These are phyloP conservation scores for Zizania latifolia DNA, from an alignment of 176 grass and related monocot genomes.

Conservation along the genomic window DNA sequence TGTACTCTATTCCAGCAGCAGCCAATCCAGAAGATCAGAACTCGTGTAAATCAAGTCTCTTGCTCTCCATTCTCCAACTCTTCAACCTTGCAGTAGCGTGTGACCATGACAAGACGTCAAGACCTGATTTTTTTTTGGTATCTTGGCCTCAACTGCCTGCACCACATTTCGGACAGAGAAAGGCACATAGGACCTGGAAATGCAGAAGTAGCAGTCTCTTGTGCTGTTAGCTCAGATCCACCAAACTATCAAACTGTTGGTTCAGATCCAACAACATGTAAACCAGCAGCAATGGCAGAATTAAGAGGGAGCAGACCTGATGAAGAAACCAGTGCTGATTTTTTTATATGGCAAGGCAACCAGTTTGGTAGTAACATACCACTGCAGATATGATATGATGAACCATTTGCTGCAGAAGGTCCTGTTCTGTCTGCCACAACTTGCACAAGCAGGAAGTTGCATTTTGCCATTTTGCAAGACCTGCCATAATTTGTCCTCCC, in stretches of 20 bases:
- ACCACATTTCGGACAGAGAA: constrained; percentile 1
- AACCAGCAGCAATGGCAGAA: constrained; percentile 9
- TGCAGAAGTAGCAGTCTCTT: background rate
- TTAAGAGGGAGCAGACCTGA: background rate
- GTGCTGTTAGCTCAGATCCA: background rate
- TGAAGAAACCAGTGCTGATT: background rate
- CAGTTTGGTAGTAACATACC: background rate
- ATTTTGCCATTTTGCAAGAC: background rate
- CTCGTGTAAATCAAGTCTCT: constrained; percentile 21
- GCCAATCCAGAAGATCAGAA: too few species aligned
- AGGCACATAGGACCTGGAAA: background rate
- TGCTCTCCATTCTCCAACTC: constrained; percentile 13
- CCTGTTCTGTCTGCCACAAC: background rate
- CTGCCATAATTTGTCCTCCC: background rate
- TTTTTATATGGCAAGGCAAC: background rate
- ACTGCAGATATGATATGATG: background rate
- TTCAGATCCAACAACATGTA: constrained; percentile 42
- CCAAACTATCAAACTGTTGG: constrained; percentile 17
- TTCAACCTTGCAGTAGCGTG: background rate
- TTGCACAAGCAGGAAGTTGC: too few species aligned
- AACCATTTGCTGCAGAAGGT: background rate
- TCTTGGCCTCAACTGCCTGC: background rate
- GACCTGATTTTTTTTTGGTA: background rate
- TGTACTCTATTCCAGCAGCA: background rate
- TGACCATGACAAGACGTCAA: background rate